Evolutionary conservation across 164 flowering plant species (phyloP), one percentile per base, ranked within the genome.

Genomic region (Berberis vulgaris): DNA sequence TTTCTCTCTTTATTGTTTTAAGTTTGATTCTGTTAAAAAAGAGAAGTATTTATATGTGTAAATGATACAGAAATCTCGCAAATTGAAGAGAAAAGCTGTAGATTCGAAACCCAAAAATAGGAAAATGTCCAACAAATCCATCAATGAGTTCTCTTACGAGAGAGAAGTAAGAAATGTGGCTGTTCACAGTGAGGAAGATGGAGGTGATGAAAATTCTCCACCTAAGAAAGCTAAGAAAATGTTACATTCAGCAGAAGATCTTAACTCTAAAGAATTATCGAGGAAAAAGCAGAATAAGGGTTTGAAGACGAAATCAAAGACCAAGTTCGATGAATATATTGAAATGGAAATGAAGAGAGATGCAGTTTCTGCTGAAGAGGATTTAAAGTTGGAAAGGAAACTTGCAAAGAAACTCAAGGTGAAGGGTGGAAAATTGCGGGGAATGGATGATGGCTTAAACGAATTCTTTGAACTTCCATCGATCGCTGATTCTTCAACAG

Each of bases 321-420:
- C 87, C 4, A 86, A 80, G 65, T 84, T 88, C 71, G 89, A 86
- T 63, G 83, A 85, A 77, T 88, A 71, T 71, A 70, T 85, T 8
- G 84, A 83, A 57, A 69, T 73, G 81, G 84, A 77, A 7, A 76
- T 49, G 79, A 63, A 71, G 4, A 70, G 63, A 57, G 76, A 69
- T 49, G 64, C 7, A 7, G 61, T 71, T 45, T 69, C 81, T 59
- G 83, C 79, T 0, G 70, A 85, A 60, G 83, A 84, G 49, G 98
- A 89, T 80, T 67, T 92, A 70, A 74, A 77, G 52, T 45, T 83
- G 72, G 97, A 89, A 78, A 81, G 79, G 73, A 84, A 72, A 66
- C 89, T 92, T 63, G 87, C 94, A 1, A 89, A 86, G 81, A 89
- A 84, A 73, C 84, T 92, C 56, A 89, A 85, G 67, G 84, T 88